These are phyloP conservation scores for Plantago coronopus DNA, from an alignment of 305 asterid genomes.

Conservation along the genomic window DNA sequence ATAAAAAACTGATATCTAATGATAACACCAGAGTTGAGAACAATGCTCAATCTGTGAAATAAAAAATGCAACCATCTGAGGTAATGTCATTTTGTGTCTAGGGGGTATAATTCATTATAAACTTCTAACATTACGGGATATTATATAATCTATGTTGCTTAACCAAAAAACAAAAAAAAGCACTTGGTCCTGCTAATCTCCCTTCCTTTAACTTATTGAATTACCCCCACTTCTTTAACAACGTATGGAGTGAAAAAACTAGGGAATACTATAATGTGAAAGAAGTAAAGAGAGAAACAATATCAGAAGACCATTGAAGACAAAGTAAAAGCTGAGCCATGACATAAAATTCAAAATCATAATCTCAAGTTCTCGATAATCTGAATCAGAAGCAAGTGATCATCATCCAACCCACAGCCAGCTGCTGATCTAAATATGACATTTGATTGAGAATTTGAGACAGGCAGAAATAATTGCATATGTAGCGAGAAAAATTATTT, in stretches of 20 bases:
- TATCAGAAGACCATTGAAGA: neutral
- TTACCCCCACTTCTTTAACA: neutral
- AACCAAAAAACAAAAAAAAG: constrained; percentile 10
- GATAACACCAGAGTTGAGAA: too few relatives aligned
- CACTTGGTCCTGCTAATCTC: neutral
- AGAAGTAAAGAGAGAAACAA: neutral
- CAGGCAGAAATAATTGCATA: neutral
- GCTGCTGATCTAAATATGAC: neutral
- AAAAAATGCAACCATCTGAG: neutral
- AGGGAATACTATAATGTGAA: too few relatives aligned
- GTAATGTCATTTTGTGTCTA: neutral
- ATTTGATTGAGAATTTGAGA: neutral
- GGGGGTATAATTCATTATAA: neutral
- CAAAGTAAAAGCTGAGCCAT: neutral
- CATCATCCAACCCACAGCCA: neutral
- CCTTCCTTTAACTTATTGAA: neutral
- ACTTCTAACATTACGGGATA: constrained; percentile 4
- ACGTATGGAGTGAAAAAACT: too few relatives aligned
- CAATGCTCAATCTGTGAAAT: too few relatives aligned
- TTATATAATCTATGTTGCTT: neutral
- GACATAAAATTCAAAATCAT: neutral
- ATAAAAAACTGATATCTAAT: too few relatives aligned
- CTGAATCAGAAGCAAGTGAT: neutral
- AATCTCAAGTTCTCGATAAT: neutral
- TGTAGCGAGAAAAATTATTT: neutral